These are phyloP conservation scores for Paramyrothecium sp. DNA, from an alignment of 2,329 filamentous ascomycete genomes.

Conservation along the genomic window DNA sequence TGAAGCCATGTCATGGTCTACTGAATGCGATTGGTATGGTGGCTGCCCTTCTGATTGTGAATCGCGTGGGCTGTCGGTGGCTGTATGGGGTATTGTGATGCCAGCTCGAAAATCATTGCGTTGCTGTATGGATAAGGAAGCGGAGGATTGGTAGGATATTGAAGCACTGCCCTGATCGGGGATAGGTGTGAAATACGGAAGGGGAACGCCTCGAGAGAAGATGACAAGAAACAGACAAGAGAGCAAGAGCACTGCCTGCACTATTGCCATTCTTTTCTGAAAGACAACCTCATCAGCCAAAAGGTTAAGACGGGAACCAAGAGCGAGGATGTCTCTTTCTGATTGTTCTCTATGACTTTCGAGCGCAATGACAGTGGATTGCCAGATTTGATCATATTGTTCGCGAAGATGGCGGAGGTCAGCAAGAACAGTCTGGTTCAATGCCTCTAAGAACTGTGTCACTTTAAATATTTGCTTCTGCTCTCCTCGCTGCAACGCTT, in stretches of 20 bases:
- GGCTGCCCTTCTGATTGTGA: too few species aligned
- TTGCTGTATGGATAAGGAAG: neutral
- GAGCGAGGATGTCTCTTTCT: slow-evolving; percentile 77
- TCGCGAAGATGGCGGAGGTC: slow-evolving; percentile 76
- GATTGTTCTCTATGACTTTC: slow-evolving; percentile 85
- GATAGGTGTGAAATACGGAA: slow-evolving; percentile 28
- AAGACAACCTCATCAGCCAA: slow-evolving; percentile 90
- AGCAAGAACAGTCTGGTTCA: slow-evolving; percentile 84
- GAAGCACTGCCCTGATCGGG: slow-evolving; percentile 22
- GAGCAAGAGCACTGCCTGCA: slow-evolving; percentile 84
- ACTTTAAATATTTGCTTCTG: slow-evolving; percentile 85
- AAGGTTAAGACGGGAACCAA: slow-evolving; percentile 77
- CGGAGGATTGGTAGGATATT: slow-evolving; percentile 12
- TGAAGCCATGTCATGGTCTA: too few species aligned
- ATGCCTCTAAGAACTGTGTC: slow-evolving; percentile 72
- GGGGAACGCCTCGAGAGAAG: slow-evolving; percentile 60
- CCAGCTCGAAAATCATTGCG: neutral
- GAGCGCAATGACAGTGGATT: slow-evolving; percentile 88
- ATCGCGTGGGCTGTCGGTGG: too few species aligned
- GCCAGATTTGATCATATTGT: slow-evolving; percentile 96
- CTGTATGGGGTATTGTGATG: neutral
- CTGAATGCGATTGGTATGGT: too few species aligned
- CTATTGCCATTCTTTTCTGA: slow-evolving; percentile 88
- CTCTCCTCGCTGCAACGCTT: slow-evolving; percentile 83
- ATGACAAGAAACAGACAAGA: slow-evolving; percentile 86